phyloP scores from a whole-genome alignment of 1,139 yeast genomes.

The Protomyces macrosporus region DNA sequence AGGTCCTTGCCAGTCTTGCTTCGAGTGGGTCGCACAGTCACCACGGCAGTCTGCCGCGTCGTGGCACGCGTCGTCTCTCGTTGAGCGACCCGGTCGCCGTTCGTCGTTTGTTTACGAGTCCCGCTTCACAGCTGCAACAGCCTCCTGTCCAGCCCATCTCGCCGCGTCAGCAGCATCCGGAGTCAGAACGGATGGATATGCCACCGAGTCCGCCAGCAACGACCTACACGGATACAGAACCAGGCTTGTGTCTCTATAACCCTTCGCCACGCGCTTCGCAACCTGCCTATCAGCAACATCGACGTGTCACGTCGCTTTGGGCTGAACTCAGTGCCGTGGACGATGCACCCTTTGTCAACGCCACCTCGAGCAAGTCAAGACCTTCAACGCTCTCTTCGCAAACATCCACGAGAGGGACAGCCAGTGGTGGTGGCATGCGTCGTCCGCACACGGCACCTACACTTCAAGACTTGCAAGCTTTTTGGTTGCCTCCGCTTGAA shows the following conservation, averaged over 20 bases:
- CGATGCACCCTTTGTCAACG: not conserved
- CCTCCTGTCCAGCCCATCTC: no score
- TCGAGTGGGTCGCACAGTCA: not conserved
- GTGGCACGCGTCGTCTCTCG: not conserved
- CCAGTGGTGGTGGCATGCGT: no score
- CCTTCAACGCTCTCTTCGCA: not conserved
- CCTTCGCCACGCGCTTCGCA: not conserved
- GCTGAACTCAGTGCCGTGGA: not conserved
- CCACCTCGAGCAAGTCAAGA: not conserved
- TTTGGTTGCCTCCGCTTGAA: not conserved
- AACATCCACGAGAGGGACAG: not conserved
- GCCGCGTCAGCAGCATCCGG: no score
- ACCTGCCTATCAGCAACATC: not conserved
- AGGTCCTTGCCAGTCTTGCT: not conserved
- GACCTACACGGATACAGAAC: not conserved
- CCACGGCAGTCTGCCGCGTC: not conserved
- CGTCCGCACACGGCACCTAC: not conserved
- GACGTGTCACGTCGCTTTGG: not conserved
- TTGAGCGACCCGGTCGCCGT: not conserved
- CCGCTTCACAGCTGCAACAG: not conserved
- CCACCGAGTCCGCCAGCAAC: slow-evolving; percentile 2
- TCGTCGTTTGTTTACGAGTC: not conserved
- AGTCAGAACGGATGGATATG: not conserved
- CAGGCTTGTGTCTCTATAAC: not conserved
- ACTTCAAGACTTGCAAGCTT: not conserved